Evolutionary conservation across 139 green algal genomes (phyloP).

Genomic region (Nannochloris sp.): DNA sequence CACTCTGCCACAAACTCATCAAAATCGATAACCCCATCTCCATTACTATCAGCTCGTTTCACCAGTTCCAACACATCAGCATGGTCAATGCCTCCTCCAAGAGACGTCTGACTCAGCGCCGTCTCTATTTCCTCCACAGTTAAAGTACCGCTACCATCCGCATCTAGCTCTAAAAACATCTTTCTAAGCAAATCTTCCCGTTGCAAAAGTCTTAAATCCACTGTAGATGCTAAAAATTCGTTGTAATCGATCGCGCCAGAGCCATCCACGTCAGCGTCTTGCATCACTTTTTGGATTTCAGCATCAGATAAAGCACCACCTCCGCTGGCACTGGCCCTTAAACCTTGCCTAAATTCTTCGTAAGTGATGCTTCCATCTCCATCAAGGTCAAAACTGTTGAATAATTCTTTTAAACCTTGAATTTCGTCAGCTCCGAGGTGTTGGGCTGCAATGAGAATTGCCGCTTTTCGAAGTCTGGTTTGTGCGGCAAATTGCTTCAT

Average conservation of each 20-base stretch:
- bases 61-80: neutral
- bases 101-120: neutral
- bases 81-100: neutral
- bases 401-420: neutral
- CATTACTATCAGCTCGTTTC: neutral
- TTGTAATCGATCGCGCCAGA: neutral
- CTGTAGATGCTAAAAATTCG: neutral
- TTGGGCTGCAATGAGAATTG: neutral
- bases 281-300: neutral
- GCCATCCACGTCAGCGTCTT: neutral
- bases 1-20: neutral
- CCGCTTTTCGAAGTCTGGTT: constrained; percentile 11
- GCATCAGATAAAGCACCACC: neutral
- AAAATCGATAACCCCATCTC: constrained; percentile 1
- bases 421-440: neutral
- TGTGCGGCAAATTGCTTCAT: constrained; percentile 47
- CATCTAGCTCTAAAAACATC: neutral
- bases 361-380: neutral
- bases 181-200: neutral
- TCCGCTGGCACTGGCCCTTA: neutral
- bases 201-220: neutral
- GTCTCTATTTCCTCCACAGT: neutral
- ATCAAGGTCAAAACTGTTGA: neutral
- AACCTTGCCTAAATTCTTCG: neutral
- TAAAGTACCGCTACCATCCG: neutral